A percentile compares a stretch with the other conserved stretches of the same genome.
phyloP scores from a whole-genome alignment of 257 asterid species.

The Thymus quinquecostatus region DNA sequence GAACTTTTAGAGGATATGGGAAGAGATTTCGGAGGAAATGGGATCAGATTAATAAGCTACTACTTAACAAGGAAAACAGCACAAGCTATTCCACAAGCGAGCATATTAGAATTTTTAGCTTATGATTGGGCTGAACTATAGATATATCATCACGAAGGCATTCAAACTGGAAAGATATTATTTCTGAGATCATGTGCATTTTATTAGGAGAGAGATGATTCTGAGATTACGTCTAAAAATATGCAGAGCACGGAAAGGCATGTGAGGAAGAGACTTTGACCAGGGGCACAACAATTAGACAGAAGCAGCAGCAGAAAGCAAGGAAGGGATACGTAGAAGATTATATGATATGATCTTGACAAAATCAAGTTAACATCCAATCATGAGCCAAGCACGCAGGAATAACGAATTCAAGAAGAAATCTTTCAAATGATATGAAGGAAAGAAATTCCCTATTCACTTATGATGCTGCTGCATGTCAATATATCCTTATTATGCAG shows the following conservation, averaged over 20 bases:
- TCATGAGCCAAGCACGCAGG: slow-evolving; percentile 44
- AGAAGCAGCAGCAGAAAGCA: slow-evolving; percentile 40
- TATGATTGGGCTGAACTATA: slow-evolving; percentile 15
- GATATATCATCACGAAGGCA: slow-evolving; percentile 21
- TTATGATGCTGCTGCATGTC: slow-evolving; percentile 47
- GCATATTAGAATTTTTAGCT: slow-evolving; percentile 23
- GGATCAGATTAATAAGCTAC: slow-evolving; percentile 20
- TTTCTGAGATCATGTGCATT: slow-evolving; percentile 26
- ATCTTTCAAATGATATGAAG: slow-evolving; percentile 37
- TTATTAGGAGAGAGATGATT: slow-evolving; percentile 22
- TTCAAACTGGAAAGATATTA: slow-evolving; percentile 23
- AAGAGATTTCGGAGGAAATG: slow-evolving; percentile 8
- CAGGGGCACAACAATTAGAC: slow-evolving; percentile 26
- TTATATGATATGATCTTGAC: slow-evolving; percentile 32
- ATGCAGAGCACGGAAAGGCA: slow-evolving; percentile 29
- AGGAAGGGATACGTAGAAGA: slow-evolving; percentile 34
- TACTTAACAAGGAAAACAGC: slow-evolving; percentile 3
- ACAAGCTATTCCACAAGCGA: slow-evolving; percentile 27
- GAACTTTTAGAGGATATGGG: slow-evolving; percentile 11
- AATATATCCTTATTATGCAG: slow-evolving; percentile 45
- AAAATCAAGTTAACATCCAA: slow-evolving; percentile 37
- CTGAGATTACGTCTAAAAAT: slow-evolving; percentile 27
- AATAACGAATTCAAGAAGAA: slow-evolving; percentile 41
- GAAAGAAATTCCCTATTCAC: slow-evolving; percentile 52
- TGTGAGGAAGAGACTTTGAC: slow-evolving; percentile 31